Evolutionary conservation across 2,329 filamentous ascomycete species (phyloP), one percentile per base, ranked within the genome.

Genomic region (Fusarium verrucosum): DNA sequence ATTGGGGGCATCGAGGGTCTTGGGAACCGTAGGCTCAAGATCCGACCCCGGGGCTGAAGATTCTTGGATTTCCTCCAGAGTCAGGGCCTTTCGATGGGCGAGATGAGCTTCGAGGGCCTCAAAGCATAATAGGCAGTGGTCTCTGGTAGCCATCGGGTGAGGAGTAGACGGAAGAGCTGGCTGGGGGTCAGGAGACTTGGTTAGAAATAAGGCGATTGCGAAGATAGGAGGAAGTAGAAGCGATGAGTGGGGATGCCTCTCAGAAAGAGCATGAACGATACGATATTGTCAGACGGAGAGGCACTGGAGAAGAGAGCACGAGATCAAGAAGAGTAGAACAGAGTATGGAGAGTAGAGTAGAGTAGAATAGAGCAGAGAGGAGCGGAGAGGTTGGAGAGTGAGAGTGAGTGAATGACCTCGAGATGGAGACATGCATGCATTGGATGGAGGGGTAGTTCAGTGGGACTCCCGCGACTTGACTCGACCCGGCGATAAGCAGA

Each of bases 41-140:
- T 41, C 47, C 20, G 47, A 38, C 17, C 72, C 85, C 42, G 77
- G 75, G 40, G 77, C 74, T 74, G 81, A 96, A 9, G 90, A 86
- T 17, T 86, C 80, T 78, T 94, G 86, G 59, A 97, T 84, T 65
- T 89, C 83, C 38, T 81, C 76, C 22, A 98, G 86, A 44, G 82
- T 83, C 70, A 93, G 82, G 11, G 91, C 80, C 57, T 88, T 82
- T 62, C 89, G 89, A 65, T 85, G 81, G 68, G 92, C 86, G 68
- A 96, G 91, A 60, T 88, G 86, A 50, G 94, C 90, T 45, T 87
- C 84, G 33, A 99, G 87, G 36, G 84, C 84, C 79, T 99, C 95
- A 82, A 99, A 98, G 82, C 94, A 97, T 78, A 89, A 94, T 73
- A 94, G 88, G 78, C 94, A 97, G 79, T 98, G 94, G 58, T 89